A percentile compares a stretch with the other conserved stretches of the same genome.
Conservation (phyloP, 495 filamentous ascomycete species). For the Penicillium steckii region DNA sequence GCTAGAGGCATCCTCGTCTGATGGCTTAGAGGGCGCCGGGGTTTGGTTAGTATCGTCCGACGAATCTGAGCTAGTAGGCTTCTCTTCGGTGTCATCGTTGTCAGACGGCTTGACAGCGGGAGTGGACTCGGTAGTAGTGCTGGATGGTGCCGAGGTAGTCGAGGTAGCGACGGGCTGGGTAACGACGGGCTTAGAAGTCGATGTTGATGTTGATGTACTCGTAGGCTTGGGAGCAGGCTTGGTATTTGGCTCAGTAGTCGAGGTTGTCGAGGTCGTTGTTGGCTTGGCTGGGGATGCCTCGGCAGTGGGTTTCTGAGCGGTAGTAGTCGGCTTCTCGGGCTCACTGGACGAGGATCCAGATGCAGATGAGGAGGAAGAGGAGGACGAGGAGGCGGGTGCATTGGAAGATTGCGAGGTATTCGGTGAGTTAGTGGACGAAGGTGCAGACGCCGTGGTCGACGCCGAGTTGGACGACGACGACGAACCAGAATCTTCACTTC, state of each 20-base stretch:
- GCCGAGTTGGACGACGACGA: constrained; percentile 29
- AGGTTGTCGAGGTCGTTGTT: background rate
- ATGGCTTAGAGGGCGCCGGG: constrained; percentile 1
- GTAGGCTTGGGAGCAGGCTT: constrained; percentile 1
- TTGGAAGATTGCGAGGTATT: constrained; percentile 26
- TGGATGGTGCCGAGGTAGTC: constrained; percentile 1
- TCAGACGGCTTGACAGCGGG: background rate
- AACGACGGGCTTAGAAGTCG: constrained; percentile 2
- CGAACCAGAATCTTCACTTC: constrained; percentile 27
- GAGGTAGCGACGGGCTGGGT: background rate
- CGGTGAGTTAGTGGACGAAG: constrained; percentile 32
- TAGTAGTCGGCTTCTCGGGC: constrained; percentile 11
- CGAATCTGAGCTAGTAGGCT: background rate
- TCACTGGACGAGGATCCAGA: constrained; percentile 27
- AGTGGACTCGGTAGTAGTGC: background rate
- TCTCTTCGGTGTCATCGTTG: background rate
- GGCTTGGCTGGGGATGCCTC: background rate
- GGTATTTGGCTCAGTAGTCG: background rate
- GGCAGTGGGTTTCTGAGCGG: background rate
- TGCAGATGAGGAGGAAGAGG: constrained; percentile 30
- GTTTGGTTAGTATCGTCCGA: background rate
- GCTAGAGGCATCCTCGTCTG: background rate
- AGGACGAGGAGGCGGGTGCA: constrained; percentile 28
- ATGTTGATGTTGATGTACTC: background rate
- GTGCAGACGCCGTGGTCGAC: constrained; percentile 28